Base-by-base conservation (phyloP, 108 stramenopile species). In the Cafeteria roenbergensis region DNA sequence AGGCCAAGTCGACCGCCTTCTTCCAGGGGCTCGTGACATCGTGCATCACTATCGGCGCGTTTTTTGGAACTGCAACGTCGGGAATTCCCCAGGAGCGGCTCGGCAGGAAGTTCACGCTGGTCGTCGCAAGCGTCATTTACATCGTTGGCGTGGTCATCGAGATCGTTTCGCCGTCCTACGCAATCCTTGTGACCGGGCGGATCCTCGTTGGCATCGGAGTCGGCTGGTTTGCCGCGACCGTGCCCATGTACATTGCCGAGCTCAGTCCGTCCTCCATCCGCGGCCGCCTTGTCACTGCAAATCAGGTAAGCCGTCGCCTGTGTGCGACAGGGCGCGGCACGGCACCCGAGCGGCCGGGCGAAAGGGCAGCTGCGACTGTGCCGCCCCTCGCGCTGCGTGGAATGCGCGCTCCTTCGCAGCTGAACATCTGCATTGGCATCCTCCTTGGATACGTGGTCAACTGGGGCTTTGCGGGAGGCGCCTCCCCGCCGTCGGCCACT, bases 211-310 rank as follows among this genome's bases (percentile, higher is more conserved):
- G 69, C 51, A 2, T 63, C 12, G 69, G 61, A 8, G 58, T 70
- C 32, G 69, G 69, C 24, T 9, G 25, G 22, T 35, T 58, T 6
- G 55, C 26, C 30, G 6, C 14, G 35, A 31, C 20, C 35, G 63
- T 58, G 32, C 69, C 69, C 34, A 25, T 64, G 42, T 70, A 24
- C 33, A 70, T 70, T n/a, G 69, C 37, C 33, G 69, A 70, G 48
- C 55, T 63, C 12, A 27, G 27, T 22, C 69, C 69, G 6, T 12
- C 29, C 25, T 17, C 38, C 31, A 29, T 60, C 20, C 69, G 69
- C 8, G 69, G 69, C 29, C 1, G 4, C 17, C 51, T 70, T 6
- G 62, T 70, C 26, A 59, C 69, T 36, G 24, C 32, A 22, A 70
- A 70, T 28, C 57, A 70, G 51, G n/a, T n/a, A n/a, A n/a, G n/a